Evolutionary conservation across 495 filamentous ascomycete species (phyloP).

Genomic region (Tuber indicum): DNA sequence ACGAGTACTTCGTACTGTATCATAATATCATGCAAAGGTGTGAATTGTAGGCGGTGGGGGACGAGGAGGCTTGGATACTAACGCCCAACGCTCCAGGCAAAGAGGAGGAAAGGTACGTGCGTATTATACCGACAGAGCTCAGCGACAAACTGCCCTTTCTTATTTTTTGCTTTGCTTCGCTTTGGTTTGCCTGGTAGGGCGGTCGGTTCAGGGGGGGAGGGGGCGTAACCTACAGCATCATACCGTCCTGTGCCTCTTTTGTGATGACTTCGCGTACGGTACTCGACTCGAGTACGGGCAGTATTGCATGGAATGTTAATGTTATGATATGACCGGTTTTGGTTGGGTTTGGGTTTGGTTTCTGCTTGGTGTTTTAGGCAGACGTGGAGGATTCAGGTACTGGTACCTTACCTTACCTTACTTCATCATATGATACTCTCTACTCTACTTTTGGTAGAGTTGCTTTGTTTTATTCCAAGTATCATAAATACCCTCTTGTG

Average conservation of each 20-base stretch:
- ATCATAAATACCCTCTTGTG: neutral
- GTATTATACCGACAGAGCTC: too few species aligned
- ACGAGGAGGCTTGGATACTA: too few species aligned
- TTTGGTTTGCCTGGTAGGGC: neutral
- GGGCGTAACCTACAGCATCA: neutral
- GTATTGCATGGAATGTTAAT: neutral
- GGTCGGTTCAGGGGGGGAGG: neutral
- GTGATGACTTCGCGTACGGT: neutral
- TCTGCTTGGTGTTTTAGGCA: neutral
- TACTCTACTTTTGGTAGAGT: neutral
- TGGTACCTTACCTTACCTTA: neutral
- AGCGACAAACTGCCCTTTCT: too few species aligned
- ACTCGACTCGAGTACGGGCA: too few species aligned
- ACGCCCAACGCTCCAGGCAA: too few species aligned
- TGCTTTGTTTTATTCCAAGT: neutral
- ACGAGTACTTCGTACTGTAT: too few species aligned
- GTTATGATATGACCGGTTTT: neutral
- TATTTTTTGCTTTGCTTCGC: neutral
- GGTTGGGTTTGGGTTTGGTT: neutral
- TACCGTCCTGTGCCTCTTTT: neutral
- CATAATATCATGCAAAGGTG: too few species aligned
- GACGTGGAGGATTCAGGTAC: slow-evolving; percentile 1
- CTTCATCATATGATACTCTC: neutral
- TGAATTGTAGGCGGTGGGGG: too few species aligned
- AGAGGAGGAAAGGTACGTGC: too few species aligned